Percentiles rank a stretch among this genome's conserved stretches.
Conservation (phyloP, 441 rosid species). For the Syzygium syzygioides region DNA sequence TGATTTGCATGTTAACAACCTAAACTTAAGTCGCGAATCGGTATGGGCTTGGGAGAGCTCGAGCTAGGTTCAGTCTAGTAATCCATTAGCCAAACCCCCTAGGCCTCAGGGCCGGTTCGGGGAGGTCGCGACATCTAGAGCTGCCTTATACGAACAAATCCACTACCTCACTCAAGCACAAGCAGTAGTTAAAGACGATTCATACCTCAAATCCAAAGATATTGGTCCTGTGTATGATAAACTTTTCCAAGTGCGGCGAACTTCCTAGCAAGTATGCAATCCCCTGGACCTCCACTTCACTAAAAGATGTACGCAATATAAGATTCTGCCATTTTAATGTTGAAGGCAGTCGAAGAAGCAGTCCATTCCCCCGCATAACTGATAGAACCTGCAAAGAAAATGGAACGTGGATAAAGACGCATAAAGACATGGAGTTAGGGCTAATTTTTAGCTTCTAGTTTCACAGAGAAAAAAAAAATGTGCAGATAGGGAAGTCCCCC, state of each 20-base stretch:
- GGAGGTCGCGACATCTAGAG: too few species aligned
- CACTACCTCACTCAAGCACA: neutral
- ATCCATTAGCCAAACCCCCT: too few species aligned
- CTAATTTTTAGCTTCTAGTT: neutral
- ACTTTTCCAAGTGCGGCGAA: rapidly evolving
- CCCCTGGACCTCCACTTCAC: neutral
- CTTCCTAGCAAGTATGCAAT: neutral
- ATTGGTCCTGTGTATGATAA: neutral
- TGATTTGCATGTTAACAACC: too few species aligned
- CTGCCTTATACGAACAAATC: neutral
- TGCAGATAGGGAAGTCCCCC: neutral
- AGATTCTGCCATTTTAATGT: neutral
- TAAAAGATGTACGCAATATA: neutral
- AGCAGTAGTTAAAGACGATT: neutral
- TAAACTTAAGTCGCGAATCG: too few species aligned
- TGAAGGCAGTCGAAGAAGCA: neutral
- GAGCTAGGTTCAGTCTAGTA: too few species aligned
- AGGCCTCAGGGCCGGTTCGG: too few species aligned
- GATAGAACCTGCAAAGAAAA: neutral
- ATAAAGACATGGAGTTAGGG: too few species aligned
- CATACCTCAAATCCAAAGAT: neutral
- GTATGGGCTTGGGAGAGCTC: too few species aligned
- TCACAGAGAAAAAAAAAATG: rapidly evolving
- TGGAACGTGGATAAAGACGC: rapidly evolving
- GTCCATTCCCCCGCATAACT: neutral